Conservation (phyloP, 495 filamentous ascomycete species). For the Penicillium argentinense region DNA sequence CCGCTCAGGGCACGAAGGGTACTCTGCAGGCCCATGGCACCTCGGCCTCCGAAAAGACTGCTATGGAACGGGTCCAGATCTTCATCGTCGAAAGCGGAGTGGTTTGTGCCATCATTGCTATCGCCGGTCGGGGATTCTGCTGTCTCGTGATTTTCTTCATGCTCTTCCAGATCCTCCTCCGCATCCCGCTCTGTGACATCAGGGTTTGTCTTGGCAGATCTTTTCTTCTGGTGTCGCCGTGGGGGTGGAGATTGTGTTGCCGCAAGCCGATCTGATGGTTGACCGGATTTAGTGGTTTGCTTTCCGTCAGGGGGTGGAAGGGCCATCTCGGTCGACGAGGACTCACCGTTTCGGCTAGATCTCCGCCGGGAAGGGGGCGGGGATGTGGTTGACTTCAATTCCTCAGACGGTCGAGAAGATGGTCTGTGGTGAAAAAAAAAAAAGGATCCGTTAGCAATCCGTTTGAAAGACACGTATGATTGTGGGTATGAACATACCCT, state of each 20-base stretch:
- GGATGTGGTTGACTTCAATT: slow-evolving; percentile 40
- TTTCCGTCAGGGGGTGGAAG: too few species aligned
- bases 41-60: slow-evolving; percentile 66
- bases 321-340: too few species aligned
- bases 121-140: slow-evolving; percentile 56
- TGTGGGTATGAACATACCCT: slow-evolving; percentile 52
- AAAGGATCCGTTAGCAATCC: background rate
- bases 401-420: slow-evolving; percentile 45
- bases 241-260: slow-evolving; percentile 37
- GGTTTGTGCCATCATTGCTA: slow-evolving; percentile 55
- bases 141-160: slow-evolving; percentile 35
- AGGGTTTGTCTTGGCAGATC: slow-evolving; percentile 49
- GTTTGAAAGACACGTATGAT: too few species aligned
- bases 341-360: slow-evolving; percentile 56
- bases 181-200: slow-evolving; percentile 54
- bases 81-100: slow-evolving; percentile 58
- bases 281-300: too few species aligned
- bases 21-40: slow-evolving; percentile 67
- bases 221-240: slow-evolving; percentile 57
- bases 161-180: slow-evolving; percentile 41
- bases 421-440: slow-evolving; percentile 28
- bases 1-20: slow-evolving; percentile 85
- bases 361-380: slow-evolving; percentile 64
- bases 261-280: slow-evolving; percentile 34
- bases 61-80: slow-evolving; percentile 79